These are phyloP conservation scores for Colletotrichum sp. DNA, from an alignment of 2,329 filamentous ascomycete species.

Conservation along the genomic window DNA sequence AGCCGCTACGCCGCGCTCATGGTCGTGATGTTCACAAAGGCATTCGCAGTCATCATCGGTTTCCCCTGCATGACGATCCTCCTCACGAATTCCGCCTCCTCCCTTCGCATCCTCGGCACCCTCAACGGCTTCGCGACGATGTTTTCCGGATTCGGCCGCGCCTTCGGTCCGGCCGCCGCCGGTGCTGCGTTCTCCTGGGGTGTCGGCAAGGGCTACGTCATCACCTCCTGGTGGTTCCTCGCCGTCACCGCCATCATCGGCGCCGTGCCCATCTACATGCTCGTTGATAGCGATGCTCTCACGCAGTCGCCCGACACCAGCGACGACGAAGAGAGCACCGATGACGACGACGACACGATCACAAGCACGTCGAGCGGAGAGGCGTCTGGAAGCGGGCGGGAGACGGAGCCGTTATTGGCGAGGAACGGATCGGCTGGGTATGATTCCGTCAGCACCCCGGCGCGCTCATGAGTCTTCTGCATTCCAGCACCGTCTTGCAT, in stretches of 20 bases:
- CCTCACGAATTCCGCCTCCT: constrained; percentile 86
- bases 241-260: constrained; percentile 66
- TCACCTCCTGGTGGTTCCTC: constrained; percentile 85
- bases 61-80: constrained; percentile 92
- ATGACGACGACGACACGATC: constrained; percentile 27
- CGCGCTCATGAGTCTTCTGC: not conserved
- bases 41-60: constrained; percentile 77
- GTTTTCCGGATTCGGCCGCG: constrained; percentile 80
- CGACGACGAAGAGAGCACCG: constrained; percentile 35
- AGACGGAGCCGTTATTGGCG: constrained; percentile 7
- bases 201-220: constrained; percentile 75
- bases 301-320: constrained; percentile 32
- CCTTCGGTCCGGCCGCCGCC: constrained; percentile 75
- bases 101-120: constrained; percentile 82
- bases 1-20: constrained; percentile 68
- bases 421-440: not conserved
- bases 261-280: constrained; percentile 74
- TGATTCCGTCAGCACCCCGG: not conserved
- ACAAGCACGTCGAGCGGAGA: not conserved
- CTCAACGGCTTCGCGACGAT: constrained; percentile 92
- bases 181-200: constrained; percentile 80
- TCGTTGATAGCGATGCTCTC: constrained; percentile 77
- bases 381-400: not conserved
- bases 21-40: constrained; percentile 74
- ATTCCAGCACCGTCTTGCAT: not conserved